Evolutionary conservation across 371 early-diverging fungal species (phyloP), one percentile per base, ranked within the genome.

Genomic region (Massospora cicadina): DNA sequence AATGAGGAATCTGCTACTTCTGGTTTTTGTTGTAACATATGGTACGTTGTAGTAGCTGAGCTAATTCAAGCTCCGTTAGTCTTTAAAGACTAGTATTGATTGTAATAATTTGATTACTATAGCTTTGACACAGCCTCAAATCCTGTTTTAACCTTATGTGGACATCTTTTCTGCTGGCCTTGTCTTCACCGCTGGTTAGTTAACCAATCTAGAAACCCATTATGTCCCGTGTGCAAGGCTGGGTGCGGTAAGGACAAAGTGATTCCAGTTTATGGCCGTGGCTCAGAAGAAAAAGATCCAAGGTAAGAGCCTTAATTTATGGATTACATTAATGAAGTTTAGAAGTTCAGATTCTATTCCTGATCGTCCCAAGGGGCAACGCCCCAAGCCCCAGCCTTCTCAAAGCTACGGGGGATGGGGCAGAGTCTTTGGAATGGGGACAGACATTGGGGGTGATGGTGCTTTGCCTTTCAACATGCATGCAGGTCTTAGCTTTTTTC

Each of bases 191-290:
- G 79, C 61, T 87, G 87, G 87, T 76, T 87, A 26, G 81, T 83
- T 65, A 74, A 79, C 54, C 81, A 80, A 65, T 72, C 73, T 24
- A 73, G 72, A 60, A 84, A 83, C 66, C 84, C 86, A 24, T 77
- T 82, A 0, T 87, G 87, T 64, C 87, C 87, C 0, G 85, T 87
- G 13, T 87, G 86, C 68, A 86, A 87, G 68, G 87, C 85, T 2
- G 85, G 85, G 30, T 86, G 87, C 70, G 82, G 81, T 21, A 77
- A 81, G 67, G 85, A 85, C 55, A 85, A 86, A 66, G 85, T 87
- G n/a, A 85, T 87, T 53, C 87, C 86, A 0, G 77, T 87, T 55
- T 87, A 87, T 69, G 86, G 87, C 43, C 80, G 87, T 32, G 87
- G 87, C 25, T 77, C 75, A 66, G 85, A 87, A 67, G 80, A 77